These are phyloP conservation scores for Fusarium drepaniforme DNA, from an alignment of 2,329 filamentous ascomycete genomes.

Conservation along the genomic window DNA sequence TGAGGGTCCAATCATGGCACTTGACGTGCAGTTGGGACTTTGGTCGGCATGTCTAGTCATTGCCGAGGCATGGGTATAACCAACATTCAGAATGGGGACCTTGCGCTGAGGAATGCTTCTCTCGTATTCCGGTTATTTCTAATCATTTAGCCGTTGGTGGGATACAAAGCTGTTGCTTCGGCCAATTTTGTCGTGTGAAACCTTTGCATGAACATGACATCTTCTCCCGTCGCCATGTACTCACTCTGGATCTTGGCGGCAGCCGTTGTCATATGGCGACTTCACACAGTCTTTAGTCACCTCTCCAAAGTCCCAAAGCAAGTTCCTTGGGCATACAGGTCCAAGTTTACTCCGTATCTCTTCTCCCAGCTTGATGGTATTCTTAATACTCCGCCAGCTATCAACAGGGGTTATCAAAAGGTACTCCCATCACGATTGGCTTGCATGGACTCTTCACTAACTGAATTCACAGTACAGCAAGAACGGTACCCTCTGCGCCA, in stretches of 20 bases:
- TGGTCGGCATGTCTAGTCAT: neutral
- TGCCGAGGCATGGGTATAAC: neutral
- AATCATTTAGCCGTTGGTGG: neutral
- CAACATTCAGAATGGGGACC: neutral
- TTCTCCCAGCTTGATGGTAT: neutral
- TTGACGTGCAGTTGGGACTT: neutral
- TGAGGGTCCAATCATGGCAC: neutral
- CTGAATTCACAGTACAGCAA: neutral
- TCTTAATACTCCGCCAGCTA: neutral
- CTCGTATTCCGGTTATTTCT: neutral
- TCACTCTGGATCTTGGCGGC: neutral
- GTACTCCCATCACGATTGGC: neutral
- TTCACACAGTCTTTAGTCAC: neutral
- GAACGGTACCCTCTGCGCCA: neutral
- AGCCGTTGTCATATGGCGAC: neutral
- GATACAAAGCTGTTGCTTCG: neutral
- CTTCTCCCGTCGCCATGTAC: neutral
- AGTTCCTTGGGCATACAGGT: neutral
- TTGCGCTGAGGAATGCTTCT: constrained; percentile 42
- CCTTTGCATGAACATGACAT: neutral
- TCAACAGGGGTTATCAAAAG: neutral
- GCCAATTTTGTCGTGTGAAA: neutral
- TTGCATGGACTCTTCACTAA: neutral
- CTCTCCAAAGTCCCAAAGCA: constrained; percentile 3
- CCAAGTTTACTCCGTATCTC: neutral